Percentiles rank a stretch among this genome's conserved stretches.
These are phyloP conservation scores for Cyclaneusma minus DNA, from an alignment of 2,329 filamentous ascomycete species.

Conservation along the genomic window DNA sequence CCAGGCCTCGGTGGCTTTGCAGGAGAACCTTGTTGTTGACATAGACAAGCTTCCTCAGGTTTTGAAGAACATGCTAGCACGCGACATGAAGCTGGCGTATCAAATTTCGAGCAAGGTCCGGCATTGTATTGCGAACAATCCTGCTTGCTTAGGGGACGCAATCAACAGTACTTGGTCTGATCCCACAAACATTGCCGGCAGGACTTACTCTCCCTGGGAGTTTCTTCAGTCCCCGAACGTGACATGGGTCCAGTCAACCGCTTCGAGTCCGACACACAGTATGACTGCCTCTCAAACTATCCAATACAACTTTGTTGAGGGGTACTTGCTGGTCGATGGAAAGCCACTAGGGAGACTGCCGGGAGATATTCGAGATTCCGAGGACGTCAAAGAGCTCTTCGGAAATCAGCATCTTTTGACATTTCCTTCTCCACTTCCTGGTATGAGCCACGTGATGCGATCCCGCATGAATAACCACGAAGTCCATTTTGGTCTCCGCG, in stretches of 20 bases:
- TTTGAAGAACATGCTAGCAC: conserved; percentile 24
- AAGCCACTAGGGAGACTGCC: conserved; percentile 36
- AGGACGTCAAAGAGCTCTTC: conserved; percentile 33
- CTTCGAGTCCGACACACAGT: conserved; percentile 15
- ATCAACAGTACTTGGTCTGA: conserved; percentile 28
- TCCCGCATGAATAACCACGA: conserved; percentile 21
- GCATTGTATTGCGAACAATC: conserved; percentile 18
- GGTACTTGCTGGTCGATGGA: conserved; percentile 32
- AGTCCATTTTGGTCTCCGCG: conserved; percentile 38
- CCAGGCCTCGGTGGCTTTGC: conserved; percentile 25
- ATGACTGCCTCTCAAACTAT: conserved; percentile 17
- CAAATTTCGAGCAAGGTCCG: conserved; percentile 20
- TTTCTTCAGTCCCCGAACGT: conserved; percentile 13
- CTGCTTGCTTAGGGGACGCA: conserved; percentile 17
- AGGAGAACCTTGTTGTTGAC: conserved; percentile 28
- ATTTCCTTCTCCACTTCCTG: conserved; percentile 31
- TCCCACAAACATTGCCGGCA: conserved; percentile 8
- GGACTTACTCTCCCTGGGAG: conserved; percentile 9
- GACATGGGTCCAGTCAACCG: conserved; percentile 19
- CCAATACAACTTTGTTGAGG: conserved; percentile 28
- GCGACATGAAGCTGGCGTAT: conserved; percentile 29
- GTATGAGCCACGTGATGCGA: conserved; percentile 35
- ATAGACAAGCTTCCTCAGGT: conserved; percentile 18
- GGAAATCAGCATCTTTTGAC: conserved; percentile 33
- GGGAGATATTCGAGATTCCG: conserved; percentile 26